phyloP scores from a whole-genome alignment of 2,329 filamentous ascomycete genomes.

The Pseudocercospora fijiensis region DNA sequence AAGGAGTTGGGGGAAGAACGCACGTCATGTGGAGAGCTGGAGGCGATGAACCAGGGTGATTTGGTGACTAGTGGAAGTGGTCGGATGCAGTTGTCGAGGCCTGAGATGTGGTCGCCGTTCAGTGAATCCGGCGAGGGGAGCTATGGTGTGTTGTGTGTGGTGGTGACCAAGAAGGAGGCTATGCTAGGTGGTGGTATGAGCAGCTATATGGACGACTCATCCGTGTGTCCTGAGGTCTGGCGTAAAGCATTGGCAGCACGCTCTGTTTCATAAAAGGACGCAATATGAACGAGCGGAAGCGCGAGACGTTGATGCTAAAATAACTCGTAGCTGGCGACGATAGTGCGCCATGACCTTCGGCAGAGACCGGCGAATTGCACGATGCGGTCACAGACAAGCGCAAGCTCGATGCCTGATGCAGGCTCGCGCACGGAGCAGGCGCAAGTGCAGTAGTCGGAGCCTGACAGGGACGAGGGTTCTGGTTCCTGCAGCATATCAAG shows the following conservation, averaged over 20 bases:
- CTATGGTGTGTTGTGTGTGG: constrained; percentile 3
- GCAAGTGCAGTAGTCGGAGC: constrained; percentile 18
- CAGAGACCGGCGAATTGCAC: constrained; percentile 23
- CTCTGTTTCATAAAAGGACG: constrained; percentile 17
- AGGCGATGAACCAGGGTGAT: constrained; percentile 9
- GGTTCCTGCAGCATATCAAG: constrained; percentile 27
- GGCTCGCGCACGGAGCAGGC: constrained; percentile 17
- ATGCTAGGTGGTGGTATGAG: constrained; percentile 17
- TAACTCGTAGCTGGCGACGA: constrained; percentile 23
- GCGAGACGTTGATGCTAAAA: constrained; percentile 30
- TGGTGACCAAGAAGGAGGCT: constrained; percentile 2
- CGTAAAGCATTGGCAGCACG: constrained; percentile 22
- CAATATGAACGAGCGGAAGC: constrained; percentile 18
- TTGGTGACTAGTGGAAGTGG: neutral
- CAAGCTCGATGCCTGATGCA: constrained; percentile 26
- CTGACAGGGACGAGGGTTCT: constrained; percentile 22
- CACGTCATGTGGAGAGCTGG: constrained; percentile 33
- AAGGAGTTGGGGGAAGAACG: constrained; percentile 30
- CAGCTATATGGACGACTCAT: constrained; percentile 21
- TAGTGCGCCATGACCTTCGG: constrained; percentile 22
- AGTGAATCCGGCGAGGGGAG: constrained; percentile 25
- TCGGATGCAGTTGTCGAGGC: constrained; percentile 1
- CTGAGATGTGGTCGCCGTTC: constrained; percentile 19
- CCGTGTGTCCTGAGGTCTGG: constrained; percentile 13
- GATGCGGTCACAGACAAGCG: constrained; percentile 26